These are phyloP conservation scores for Cornus controversa DNA, from an alignment of 148 eudicot genomes.

Conservation along the genomic window DNA sequence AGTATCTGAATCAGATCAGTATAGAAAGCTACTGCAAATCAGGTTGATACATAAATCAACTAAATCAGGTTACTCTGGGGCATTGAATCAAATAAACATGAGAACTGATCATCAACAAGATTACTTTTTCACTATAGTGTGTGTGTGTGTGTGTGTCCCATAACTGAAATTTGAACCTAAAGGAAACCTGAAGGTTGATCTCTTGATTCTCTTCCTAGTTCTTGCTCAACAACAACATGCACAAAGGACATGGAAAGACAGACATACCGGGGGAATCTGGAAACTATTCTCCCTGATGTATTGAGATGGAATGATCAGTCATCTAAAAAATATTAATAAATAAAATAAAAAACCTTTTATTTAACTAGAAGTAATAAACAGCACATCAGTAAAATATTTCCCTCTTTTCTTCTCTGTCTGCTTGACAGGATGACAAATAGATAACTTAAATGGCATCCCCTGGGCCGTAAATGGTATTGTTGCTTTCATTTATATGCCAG, in stretches of 20 bases:
- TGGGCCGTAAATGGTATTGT: not conserved
- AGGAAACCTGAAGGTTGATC: not conserved
- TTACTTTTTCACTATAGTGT: not conserved
- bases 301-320: not conserved
- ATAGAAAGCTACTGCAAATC: not conserved
- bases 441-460: not conserved
- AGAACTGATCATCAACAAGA: not conserved
- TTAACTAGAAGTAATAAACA: no score
- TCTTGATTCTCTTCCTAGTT: not conserved
- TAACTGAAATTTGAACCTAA: not conserved
- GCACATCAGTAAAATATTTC: no score
- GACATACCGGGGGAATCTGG: not conserved
- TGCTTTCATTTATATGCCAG: not conserved
- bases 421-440: not conserved
- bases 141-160: not conserved
- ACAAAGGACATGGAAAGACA: not conserved
- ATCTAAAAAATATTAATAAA: no score
- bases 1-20: not conserved
- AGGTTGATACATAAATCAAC: no score
- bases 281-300: not conserved
- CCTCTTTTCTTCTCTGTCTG: not conserved
- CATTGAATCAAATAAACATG: not conserved
- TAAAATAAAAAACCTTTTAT: no score
- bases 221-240: not conserved
- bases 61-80: not conserved